phyloP scores from a whole-genome alignment of 2,329 filamentous ascomycete species.

The Colletotrichum australisinense region DNA sequence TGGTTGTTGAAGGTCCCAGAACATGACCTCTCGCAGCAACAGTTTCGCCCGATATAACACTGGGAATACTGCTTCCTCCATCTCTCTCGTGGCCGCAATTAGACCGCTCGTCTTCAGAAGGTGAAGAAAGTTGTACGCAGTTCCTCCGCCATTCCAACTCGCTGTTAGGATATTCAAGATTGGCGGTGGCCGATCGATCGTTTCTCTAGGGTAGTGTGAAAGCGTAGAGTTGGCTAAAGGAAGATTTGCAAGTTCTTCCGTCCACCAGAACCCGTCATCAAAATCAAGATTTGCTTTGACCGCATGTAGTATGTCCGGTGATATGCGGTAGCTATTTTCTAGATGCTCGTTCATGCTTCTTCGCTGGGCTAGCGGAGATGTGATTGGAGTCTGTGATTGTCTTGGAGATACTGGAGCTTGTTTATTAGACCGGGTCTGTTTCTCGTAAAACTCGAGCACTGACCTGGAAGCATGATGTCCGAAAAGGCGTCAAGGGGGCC shows the following conservation, averaged over 20 bases:
- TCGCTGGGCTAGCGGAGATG: conserved; percentile 61
- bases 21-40: conserved; percentile 64
- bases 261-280: conserved; percentile 69
- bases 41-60: conserved; percentile 65
- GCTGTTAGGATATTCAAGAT: conserved; percentile 62
- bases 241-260: conserved; percentile 58
- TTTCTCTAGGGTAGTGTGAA: conserved; percentile 52
- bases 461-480: conserved; percentile 63
- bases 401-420: conserved; percentile 59
- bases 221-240: conserved; percentile 51
- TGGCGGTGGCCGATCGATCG: conserved; percentile 57
- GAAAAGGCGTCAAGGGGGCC: conserved; percentile 59
- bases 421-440: not conserved
- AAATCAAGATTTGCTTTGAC: conserved; percentile 62
- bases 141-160: conserved; percentile 62
- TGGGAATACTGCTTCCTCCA: conserved; percentile 61
- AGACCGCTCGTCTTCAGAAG: conserved; percentile 62
- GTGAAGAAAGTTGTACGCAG: conserved; percentile 63
- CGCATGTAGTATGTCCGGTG: conserved; percentile 52
- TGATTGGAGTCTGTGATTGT: conserved; percentile 61
- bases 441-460: conserved; percentile 21
- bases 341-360: conserved; percentile 65
- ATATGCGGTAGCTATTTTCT: conserved; percentile 56
- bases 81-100: conserved; percentile 59
- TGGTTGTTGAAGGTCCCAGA: conserved; percentile 63